These are phyloP conservation scores for Exophiala lecanii-corni DNA, from an alignment of 2,329 filamentous ascomycete genomes.

Conservation along the genomic window DNA sequence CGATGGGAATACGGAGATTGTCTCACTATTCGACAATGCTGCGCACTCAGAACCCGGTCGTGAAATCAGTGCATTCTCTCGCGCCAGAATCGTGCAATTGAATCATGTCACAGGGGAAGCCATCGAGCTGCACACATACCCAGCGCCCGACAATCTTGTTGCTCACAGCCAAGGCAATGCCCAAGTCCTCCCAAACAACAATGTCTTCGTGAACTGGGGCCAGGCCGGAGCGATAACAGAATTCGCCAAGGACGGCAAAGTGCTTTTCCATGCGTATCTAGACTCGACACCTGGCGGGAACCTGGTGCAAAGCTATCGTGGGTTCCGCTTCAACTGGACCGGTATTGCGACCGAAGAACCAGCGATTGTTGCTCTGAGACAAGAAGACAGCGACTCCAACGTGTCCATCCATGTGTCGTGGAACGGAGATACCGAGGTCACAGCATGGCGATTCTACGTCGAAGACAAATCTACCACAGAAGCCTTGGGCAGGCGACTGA, in stretches of 20 bases:
- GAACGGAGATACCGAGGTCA: constrained; percentile 48
- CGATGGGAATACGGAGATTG: constrained; percentile 35
- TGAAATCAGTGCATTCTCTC: constrained; percentile 36
- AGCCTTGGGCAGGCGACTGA: no score
- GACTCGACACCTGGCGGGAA: constrained; percentile 35
- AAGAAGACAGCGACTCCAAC: constrained; percentile 9
- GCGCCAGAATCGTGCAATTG: constrained; percentile 36
- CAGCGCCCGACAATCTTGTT: constrained; percentile 20
- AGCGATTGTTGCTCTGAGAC: constrained; percentile 18
- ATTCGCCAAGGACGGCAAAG: constrained; percentile 32
- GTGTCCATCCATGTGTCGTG: constrained; percentile 37
- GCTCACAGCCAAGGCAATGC: constrained; percentile 34
- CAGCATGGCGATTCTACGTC: constrained; percentile 35
- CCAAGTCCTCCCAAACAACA: constrained; percentile 30
- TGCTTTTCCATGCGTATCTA: constrained; percentile 36
- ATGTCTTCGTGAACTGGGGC: constrained; percentile 40
- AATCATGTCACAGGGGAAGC: constrained; percentile 35
- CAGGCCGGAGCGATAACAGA: constrained; percentile 38
- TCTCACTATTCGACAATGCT: constrained; percentile 42
- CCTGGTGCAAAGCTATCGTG: constrained; percentile 31
- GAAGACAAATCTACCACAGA: neutral
- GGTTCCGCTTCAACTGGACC: constrained; percentile 32
- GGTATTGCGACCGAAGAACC: constrained; percentile 15
- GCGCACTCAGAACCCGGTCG: constrained; percentile 26
- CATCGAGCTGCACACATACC: constrained; percentile 30